phyloP scores from a whole-genome alignment of 23 red algal species.

The Gracilaria gracilis region DNA sequence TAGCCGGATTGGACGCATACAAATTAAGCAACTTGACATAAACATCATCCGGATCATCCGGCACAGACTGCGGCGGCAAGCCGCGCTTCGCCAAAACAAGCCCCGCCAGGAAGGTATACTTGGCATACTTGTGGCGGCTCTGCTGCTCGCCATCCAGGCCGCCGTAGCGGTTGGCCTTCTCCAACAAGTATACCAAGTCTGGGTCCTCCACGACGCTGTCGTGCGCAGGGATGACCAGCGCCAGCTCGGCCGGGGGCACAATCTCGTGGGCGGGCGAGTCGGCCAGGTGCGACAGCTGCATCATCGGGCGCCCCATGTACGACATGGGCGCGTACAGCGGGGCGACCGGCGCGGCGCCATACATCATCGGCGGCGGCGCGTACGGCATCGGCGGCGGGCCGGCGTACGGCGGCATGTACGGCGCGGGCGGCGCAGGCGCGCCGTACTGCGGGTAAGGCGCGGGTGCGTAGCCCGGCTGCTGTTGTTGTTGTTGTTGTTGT shows the following conservation, averaged over 20 bases:
- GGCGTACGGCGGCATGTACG: background rate
- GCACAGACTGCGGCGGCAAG: constrained; percentile 32
- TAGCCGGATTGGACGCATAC: constrained; percentile 14
- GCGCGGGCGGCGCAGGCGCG: background rate
- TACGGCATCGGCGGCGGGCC: constrained; percentile 14
- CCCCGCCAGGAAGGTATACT: constrained; percentile 57
- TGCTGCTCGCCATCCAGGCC: background rate
- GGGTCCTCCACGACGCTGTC: background rate
- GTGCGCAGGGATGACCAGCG: constrained; percentile 2
- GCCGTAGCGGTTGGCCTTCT: constrained; percentile 52
- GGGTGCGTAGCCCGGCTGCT: background rate
- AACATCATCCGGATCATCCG: constrained; percentile 45
- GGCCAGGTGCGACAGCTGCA: background rate
- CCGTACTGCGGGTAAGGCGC: background rate
- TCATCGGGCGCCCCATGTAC: background rate
- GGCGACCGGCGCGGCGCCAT: background rate
- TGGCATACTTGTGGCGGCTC: constrained; percentile 58
- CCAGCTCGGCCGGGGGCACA: constrained; percentile 39
- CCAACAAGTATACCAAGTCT: constrained; percentile 26
- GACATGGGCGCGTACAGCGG: constrained; percentile 13
- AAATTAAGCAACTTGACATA: constrained; percentile 46
- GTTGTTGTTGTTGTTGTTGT: too few relatives aligned
- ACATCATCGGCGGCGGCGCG: background rate
- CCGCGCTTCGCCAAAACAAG: constrained; percentile 59
- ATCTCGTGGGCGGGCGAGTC: constrained; percentile 13